Evolutionary conservation across 495 filamentous ascomycete species (phyloP), one percentile per base, ranked within the genome.

Genomic region (Aspergillus egyptiacus): DNA sequence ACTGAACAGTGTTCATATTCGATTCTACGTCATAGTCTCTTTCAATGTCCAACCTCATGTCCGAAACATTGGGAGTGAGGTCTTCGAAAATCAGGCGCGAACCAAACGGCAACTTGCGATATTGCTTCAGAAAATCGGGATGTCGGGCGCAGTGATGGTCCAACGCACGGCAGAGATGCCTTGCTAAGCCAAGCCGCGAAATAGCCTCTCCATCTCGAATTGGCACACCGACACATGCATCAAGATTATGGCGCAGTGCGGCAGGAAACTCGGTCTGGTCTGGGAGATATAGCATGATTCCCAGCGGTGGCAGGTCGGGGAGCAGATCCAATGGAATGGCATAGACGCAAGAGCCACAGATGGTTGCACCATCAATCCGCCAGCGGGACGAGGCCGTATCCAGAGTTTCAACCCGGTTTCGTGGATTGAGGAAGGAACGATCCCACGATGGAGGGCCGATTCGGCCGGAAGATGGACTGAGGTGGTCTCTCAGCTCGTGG

Each of bases 341-440:
- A 28, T 36, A 46, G 30, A 46, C 27, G 32, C 43, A 46, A 27
- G 31, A 35, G 22, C 43, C 43, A 36, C 43, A 46, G 13, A 46
- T 46, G 6, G 43, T 46, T 13, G 43, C 43, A 5, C 43, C 43
- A 18, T 46, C 43, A n/a, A 46, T 36, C 27, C 43, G 31, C 43
- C 43, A 46, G 43, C 43, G 43, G 20, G 43, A 46, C 4, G 43
- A 36, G 43, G 31, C 13, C 3, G 43, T 46, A 15, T 46, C 43
- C 22, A 46, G 43, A n/a, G 31, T 25, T 2, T 46, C 43, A 18
- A 36, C 43, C 43, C 43, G 31, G n/a, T 46, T 46, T 7, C 32
- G 43, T 17, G 43, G 43, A 19, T 46, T 46, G 6, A 46, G 43
- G 15, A 36, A 46, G 18, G 43, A 46, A 14, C 10, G 20, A 36